Evolutionary conservation across 768 basidiomycete genomes (phyloP), one percentile per base, ranked within the genome.

Genomic region (Russula dissimulans): DNA sequence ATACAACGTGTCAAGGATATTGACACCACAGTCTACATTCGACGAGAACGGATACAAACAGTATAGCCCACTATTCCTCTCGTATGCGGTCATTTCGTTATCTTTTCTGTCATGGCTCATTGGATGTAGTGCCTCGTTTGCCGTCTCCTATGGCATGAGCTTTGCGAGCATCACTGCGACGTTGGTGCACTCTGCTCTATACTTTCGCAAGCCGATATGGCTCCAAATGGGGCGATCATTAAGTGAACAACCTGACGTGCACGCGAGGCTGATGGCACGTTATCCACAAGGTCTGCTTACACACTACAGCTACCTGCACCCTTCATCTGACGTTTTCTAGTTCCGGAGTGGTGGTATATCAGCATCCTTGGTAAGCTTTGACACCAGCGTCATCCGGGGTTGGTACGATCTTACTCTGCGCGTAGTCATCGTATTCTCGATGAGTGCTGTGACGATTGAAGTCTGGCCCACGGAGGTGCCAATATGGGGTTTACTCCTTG

Each of bases 141-240:
- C 91, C 12, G 72, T 92, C 39, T 78, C 84, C 9, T 94, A 92
- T 67, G 90, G 85, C 26, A 75, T 92, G 9, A 87, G 86, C n/a
- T 79, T 80, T 61, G 77, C 77, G 12, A 72, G 72, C 36, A 76
- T 78, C 56, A 76, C 77, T 14, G 73, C 78, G 29, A 78, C 77
- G 15, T 68, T 80, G 53, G 71, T 74, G 18, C 79, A 80, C 65
- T 72, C 78, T 0, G 67, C 73, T 54, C 65, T 80, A n/a, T 78
- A 77, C 69, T 78, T 74, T 71, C 70, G 76, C 57, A 75, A 74
- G 66, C 76, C 74, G 63, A 78, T 76, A 49, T 71, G 70, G 70
- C 66, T 68, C 15, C 78, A 78, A 63, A 68, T 74, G n/a, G 72
- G 76, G 53, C 68, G 76, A 39, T 73, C 78, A 14, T 69, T 78